Conservation (phyloP, 257 asterid genomes). For the Linaria vulgaris region DNA sequence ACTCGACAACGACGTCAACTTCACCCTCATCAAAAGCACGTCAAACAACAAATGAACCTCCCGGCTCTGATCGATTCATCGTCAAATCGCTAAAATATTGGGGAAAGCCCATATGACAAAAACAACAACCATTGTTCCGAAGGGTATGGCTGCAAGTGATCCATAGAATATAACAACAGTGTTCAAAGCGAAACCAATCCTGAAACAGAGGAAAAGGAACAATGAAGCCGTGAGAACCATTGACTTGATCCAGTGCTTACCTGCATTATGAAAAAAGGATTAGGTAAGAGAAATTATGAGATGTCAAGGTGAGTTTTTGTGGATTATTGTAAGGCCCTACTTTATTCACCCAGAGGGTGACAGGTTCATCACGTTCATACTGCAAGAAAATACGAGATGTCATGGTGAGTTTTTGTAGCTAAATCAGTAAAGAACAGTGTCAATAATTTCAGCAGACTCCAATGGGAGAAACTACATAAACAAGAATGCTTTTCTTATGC, state of each 20-base stretch:
- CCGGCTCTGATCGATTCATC: too few relatives aligned
- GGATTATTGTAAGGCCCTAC: conserved; percentile 69
- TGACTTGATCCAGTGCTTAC: conserved; percentile 61
- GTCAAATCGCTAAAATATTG: too few relatives aligned
- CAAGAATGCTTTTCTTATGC: neutral
- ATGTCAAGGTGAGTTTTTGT: conserved; percentile 31
- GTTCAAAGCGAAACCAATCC: conserved; percentile 60
- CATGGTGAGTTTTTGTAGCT: conserved; percentile 12
- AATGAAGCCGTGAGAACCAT: conserved; percentile 65
- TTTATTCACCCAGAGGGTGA: conserved; percentile 61
- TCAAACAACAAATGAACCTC: too few relatives aligned
- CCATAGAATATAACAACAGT: conserved; percentile 65
- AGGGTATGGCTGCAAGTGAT: conserved; percentile 70
- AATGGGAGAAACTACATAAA: neutral
- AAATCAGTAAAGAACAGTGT: neutral
- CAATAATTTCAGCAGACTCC: conserved; percentile 1
- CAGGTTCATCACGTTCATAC: conserved; percentile 51
- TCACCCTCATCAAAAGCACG: too few relatives aligned
- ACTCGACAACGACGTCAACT: too few relatives aligned
- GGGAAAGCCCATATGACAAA: conserved; percentile 65
- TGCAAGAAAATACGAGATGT: conserved; percentile 34
- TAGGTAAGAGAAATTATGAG: neutral
- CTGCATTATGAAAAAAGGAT: conserved; percentile 28
- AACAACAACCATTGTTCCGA: conserved; percentile 64
- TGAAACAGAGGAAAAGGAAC: conserved; percentile 66